Conservation (phyloP, 1,284 basidiomycete species). For the Naganishia cerealis region DNA sequence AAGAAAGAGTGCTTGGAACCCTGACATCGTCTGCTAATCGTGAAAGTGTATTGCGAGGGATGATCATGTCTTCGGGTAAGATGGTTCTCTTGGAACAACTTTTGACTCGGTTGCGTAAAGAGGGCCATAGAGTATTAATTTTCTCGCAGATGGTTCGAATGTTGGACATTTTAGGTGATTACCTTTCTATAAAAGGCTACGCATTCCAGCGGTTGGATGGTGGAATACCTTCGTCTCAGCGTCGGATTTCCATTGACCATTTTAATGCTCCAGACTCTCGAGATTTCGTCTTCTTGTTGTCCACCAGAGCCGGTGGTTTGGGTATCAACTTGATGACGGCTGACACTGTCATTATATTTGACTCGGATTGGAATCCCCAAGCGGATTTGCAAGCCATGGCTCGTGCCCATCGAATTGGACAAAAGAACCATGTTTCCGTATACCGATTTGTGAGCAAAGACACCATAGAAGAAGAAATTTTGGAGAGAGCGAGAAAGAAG, state of each 20-base stretch:
- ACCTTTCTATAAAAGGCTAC: conserved; percentile 86
- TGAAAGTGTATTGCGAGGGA: conserved; percentile 87
- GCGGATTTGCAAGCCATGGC: conserved; percentile 99
- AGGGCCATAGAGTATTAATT: conserved; percentile 93
- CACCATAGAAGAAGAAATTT: conserved; percentile 97
- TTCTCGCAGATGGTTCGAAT: conserved; percentile 99
- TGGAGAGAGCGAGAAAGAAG: conserved; percentile 97
- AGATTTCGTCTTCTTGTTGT: conserved; percentile 80
- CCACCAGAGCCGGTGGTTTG: conserved; percentile 93
- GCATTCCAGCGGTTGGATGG: conserved; percentile 78
- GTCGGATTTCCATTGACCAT: conserved; percentile 80
- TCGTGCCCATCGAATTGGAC: conserved; percentile 91
- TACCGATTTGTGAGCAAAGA: conserved; percentile 97
- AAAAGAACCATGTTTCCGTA: conserved; percentile 97
- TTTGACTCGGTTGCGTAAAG: conserved; percentile 78
- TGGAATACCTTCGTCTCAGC: conserved; percentile 69
- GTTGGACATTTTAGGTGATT: conserved; percentile 97
- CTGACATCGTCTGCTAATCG: no score
- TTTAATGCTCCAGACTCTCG: conserved; percentile 73
- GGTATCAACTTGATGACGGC: conserved; percentile 99
- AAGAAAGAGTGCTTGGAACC: conserved; percentile 69
- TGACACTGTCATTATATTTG: conserved; percentile 98
- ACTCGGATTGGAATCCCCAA: conserved; percentile 75
- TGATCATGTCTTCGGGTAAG: conserved; percentile 98
- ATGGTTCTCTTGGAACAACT: conserved; percentile 96